Base-by-base conservation (phyloP, 108 stramenopile species). In the Cyclotella atomus region DNA sequence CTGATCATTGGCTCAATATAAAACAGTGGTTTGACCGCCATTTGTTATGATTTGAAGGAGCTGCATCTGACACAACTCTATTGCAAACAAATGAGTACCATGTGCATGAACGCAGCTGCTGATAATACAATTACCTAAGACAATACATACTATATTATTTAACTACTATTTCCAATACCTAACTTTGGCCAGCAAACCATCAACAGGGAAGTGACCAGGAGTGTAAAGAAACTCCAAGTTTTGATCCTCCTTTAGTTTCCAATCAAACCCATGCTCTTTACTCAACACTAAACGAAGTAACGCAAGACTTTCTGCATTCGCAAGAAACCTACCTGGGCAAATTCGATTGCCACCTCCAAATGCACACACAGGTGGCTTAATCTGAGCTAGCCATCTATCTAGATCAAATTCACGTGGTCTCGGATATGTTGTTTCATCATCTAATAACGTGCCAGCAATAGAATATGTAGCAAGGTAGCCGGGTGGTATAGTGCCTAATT, bases 1-100 rank as follows among this genome's bases (percentile, higher is more conserved):
- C 91, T 9, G 96, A 96, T 65, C 82, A 83, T 79, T 94, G 91
- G 38, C 27, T 32, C 2, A 54, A 59, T 19, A 34, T 59, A 59
- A 59, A 34, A 20, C 57, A 59, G 7, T 30, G 19, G 57, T 59
- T 30, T 59, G 57, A 34, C n/a, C n/a, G n/a, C n/a, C n/a, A n/a
- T n/a, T n/a, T n/a, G n/a, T n/a, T n/a, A n/a, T n/a, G n/a, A n/a
- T n/a, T n/a, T n/a, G n/a, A n/a, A n/a, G n/a, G n/a, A n/a, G n/a
- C n/a, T n/a, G n/a, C n/a, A n/a, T n/a, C n/a, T n/a, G n/a, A n/a
- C n/a, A 34, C 32, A 34, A 34, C 29, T 59, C 20, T 59, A 34
- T 28, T 59, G 57, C 20, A 19, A 59, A n/a, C 32, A 8, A 7
- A 33, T 30, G 28, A n/a, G n/a, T n/a, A n/a, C n/a, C n/a, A n/a